Base-by-base conservation (phyloP, 116 monocot species). In the Iris pallida region DNA sequence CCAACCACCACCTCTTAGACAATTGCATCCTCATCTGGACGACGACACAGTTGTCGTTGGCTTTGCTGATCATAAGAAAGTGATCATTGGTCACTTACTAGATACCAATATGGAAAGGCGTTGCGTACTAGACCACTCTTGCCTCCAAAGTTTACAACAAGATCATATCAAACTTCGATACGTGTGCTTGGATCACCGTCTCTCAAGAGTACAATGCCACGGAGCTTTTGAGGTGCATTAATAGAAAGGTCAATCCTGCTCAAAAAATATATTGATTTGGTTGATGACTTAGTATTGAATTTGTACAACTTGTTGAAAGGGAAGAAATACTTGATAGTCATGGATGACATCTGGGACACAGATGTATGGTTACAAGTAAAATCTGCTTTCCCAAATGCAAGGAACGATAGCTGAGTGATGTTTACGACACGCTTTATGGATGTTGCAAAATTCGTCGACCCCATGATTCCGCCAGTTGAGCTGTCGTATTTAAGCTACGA, bases 321-420 rank as follows among this genome's bases (percentile, higher is more conserved):
- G 5, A 66, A 53, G 45, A 65, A 43, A 19, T 73, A 76, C 44
- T 55, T 77, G 4, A 57, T 78, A 2, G 73, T 84, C 2, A 20
- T 80, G 64, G 84, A 84, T 59, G 76, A 80, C 40, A 42, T 84
- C 2, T 76, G 75, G 76, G 54, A 43, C 8, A 42, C 10, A 11
- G 58, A 63, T n/a, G 43, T 60, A 2, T 75, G 72, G 76, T 6
- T 15, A 7, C 14, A 55, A 55, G 11, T 76, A 0, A 58, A 53
- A 11, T 56, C 12, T 15, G 61, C 19, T 47, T 59, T 79, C 8
- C 73, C 84, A 5, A 42, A 72, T 30, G 16, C 5, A 5, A 19
- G 2, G 4, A 79, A 84, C 47, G 64, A 72, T 1, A 80, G 84
- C 20, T 43, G 72, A 59, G 65, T 80, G 5, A 17, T 84, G 43